phyloP scores from a whole-genome alignment of 2,329 filamentous ascomycete species.

The Talaromyces sp. region DNA sequence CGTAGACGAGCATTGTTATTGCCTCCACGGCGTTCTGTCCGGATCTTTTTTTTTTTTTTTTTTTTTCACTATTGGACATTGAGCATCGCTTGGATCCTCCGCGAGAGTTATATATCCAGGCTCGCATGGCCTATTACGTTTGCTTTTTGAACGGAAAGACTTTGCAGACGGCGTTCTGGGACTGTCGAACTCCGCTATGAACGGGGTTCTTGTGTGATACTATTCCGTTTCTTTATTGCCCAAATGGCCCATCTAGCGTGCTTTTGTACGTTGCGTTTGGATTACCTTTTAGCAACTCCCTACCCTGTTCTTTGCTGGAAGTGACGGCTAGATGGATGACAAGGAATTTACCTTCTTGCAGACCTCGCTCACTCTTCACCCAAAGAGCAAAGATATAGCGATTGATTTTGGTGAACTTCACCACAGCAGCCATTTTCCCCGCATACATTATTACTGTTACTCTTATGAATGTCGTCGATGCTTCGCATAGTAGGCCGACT shows the following conservation, averaged over 20 bases:
- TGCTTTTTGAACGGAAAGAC: conserved; percentile 25
- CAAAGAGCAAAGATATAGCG: not conserved
- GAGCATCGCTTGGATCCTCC: conserved; percentile 27
- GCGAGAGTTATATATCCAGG: conserved; percentile 23
- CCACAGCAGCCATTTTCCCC: not conserved
- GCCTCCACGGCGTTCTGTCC: conserved; percentile 18
- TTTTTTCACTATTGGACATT: conserved; percentile 20
- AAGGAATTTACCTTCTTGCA: no score
- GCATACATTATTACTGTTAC: not conserved
- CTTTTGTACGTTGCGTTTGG: conserved; percentile 26
- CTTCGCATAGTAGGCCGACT: not conserved
- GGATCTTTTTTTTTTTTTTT: conserved; percentile 17
- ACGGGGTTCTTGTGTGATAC: conserved; percentile 24
- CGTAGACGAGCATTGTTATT: conserved; percentile 29
- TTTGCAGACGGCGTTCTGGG: conserved; percentile 32
- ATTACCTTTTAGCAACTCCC: conserved; percentile 17
- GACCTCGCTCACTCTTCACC: not conserved
- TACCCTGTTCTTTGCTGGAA: not conserved
- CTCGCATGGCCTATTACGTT: conserved; percentile 11
- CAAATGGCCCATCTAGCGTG: conserved; percentile 30
- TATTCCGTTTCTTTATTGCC: conserved; percentile 30
- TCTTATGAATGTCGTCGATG: not conserved
- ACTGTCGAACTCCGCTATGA: conserved; percentile 29
- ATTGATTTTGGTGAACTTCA: not conserved
- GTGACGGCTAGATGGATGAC: no score